Percentiles rank a stretch among this genome's conserved stretches.
phyloP scores from a whole-genome alignment of 169 alveolate species.

The Plasmodium yoelii region DNA sequence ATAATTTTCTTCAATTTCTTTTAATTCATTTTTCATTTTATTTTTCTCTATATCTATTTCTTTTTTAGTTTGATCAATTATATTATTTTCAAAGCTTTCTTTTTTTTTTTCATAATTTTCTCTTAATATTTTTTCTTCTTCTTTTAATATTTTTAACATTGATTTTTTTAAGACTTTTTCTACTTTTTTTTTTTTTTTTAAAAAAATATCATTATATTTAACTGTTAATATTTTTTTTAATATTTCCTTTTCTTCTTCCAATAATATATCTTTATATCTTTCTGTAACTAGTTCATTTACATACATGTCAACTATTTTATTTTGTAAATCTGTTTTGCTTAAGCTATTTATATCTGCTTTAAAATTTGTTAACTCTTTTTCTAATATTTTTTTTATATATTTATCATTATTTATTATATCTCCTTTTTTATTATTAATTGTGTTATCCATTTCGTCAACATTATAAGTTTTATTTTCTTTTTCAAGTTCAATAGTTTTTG shows the following conservation, averaged over 20 bases:
- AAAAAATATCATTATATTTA: constrained; percentile 49
- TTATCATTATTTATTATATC: not conserved
- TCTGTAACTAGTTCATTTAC: constrained; percentile 27
- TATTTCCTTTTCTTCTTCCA: constrained; percentile 61
- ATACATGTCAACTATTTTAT: constrained; percentile 37
- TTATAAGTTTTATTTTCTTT: not conserved
- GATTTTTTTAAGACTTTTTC: constrained; percentile 26
- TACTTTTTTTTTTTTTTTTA: constrained; percentile 37
- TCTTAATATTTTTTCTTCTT: constrained; percentile 43
- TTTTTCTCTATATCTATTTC: constrained; percentile 54
- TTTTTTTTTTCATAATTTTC: constrained; percentile 54
- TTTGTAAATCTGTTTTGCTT: constrained; percentile 37
- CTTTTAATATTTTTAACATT: constrained; percentile 31
- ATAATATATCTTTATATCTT: constrained; percentile 46
- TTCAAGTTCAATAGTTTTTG: no score
- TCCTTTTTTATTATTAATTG: not conserved
- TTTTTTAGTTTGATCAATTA: constrained; percentile 20
- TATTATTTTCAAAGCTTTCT: constrained; percentile 14
- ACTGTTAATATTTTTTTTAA: constrained; percentile 31
- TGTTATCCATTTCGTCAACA: not conserved
- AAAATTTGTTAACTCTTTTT: constrained; percentile 20
- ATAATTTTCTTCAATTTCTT: constrained; percentile 30
- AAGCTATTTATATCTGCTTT: constrained; percentile 13
- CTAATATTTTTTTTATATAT: constrained; percentile 1
- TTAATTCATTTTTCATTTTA: constrained; percentile 22